phyloP scores from a whole-genome alignment of 2,329 filamentous ascomycete species.

The Didymella lethalis region DNA sequence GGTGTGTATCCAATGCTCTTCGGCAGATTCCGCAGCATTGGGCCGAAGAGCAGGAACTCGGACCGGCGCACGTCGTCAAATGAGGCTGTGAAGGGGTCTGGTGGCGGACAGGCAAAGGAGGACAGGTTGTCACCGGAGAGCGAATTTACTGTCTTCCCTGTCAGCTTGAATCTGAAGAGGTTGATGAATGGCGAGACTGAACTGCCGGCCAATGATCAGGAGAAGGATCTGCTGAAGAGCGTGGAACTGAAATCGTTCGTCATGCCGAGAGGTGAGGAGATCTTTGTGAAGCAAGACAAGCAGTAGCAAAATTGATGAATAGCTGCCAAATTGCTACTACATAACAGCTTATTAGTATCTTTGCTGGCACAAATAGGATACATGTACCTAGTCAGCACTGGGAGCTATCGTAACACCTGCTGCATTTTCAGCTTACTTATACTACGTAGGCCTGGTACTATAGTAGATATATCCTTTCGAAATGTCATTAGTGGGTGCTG shows the following conservation, averaged over 20 bases:
- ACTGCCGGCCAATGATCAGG: not conserved
- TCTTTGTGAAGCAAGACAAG: not conserved
- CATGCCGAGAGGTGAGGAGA: not conserved
- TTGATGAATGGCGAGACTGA: not conserved
- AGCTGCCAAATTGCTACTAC: too few relatives aligned
- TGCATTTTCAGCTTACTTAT: too few relatives aligned
- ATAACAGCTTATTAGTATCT: too few relatives aligned
- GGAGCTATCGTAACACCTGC: too few relatives aligned
- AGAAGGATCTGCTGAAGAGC: not conserved
- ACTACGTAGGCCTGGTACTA: too few relatives aligned
- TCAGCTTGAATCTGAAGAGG: not conserved
- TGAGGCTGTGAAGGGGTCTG: not conserved
- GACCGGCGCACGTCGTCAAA: not conserved
- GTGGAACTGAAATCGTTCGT: not conserved
- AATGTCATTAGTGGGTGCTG: not conserved
- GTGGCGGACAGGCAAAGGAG: not conserved
- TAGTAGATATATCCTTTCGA: too few relatives aligned
- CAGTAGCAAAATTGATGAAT: not conserved
- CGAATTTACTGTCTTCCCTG: not conserved
- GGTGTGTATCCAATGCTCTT: not conserved
- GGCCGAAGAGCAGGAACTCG: not conserved
- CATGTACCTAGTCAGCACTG: too few relatives aligned
- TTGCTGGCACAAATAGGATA: too few relatives aligned
- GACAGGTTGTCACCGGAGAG: not conserved
- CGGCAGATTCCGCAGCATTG: not conserved